A percentile compares a stretch with the other conserved stretches of the same genome.
Evolutionary conservation across 176 grass and related monocot genomes (phyloP).

Genomic region (Aegilops tauschii): DNA sequence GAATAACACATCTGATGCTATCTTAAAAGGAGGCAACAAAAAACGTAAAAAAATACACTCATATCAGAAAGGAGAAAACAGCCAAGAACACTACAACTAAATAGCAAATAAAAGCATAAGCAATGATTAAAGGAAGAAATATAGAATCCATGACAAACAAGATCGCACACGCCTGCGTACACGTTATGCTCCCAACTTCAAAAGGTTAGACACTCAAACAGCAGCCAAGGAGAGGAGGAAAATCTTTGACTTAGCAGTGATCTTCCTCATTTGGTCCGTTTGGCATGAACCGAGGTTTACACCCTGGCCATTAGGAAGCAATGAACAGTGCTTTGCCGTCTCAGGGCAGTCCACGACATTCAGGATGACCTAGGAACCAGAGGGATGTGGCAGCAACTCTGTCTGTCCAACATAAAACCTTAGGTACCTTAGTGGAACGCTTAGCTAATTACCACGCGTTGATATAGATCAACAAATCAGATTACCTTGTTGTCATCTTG

Average conservation of each 20-base stretch:
- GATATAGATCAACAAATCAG: neutral
- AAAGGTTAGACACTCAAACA: neutral
- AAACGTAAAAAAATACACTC: neutral
- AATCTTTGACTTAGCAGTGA: neutral
- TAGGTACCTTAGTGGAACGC: neutral
- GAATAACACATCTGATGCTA: conserved; percentile 4
- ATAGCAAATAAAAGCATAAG: neutral
- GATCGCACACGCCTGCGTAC: neutral
- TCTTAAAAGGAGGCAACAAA: neutral
- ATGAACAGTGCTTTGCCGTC: too few species aligned
- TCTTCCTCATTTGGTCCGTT: too few species aligned
- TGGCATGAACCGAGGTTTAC: too few species aligned
- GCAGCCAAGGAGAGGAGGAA: neutral
- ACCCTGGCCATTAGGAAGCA: too few species aligned
- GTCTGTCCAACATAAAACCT: too few species aligned
- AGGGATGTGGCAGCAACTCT: too few species aligned
- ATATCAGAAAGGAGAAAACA: neutral
- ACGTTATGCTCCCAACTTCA: neutral
- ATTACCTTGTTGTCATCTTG: neutral
- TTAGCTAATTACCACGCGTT: neutral
- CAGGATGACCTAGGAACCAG: too few species aligned
- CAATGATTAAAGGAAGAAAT: neutral
- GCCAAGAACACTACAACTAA: neutral
- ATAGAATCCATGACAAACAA: neutral
- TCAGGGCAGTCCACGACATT: too few species aligned